Base-by-base conservation (phyloP, 2,329 filamentous ascomycete species). In the Neocatenulostroma microsporum region DNA sequence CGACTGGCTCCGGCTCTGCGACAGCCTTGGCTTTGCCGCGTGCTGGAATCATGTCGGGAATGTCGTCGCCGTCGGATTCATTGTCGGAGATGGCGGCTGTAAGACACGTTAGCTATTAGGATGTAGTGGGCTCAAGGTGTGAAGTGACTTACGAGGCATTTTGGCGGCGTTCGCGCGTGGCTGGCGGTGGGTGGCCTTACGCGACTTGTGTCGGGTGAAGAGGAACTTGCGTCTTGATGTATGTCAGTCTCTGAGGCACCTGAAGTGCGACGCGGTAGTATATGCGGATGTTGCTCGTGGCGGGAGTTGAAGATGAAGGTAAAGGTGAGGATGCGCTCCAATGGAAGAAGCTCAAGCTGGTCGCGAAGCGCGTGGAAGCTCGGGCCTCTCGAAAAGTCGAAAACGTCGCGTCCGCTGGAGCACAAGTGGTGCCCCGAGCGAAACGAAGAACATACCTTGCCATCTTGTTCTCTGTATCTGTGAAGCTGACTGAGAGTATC, bases 21-120 rank as follows among this genome's bases (percentile, higher is more conserved):
- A 57, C 51, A 34, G 38, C 43, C 30, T 53, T 54, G 9, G 28
- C 34, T 7, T 34, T 30, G 27, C 13, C 42, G 5, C 24, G 27
- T 11, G 42, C 44, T 13, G 44, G 44, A 19, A 46, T 41, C 30
- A 30, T 21, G 24, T 45, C 45, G 8, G 47, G 46, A 9, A 58
- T 54, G 30, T 46, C 49, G 51, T 62, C 32, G 45, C 36, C 51
- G 24, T 38, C 51, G 23, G 29, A 45, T 18, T 64, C 64, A 21
- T 57, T 53, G 40, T 66, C 61, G 40, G 54, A 57, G n/a, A 65
- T 54, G 1, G 58, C 57, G 23, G 64, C 63, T 66, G 24, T 30
- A 25, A 21, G 24, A 13, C 15, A 20, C 19, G 24, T 37, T n/a
- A 37, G 30, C 30, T 17, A 9, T 18, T 24, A 21, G 30, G 18